These are phyloP conservation scores for Fusarium xylarioides DNA, from an alignment of 2,329 filamentous ascomycete genomes.

Conservation along the genomic window DNA sequence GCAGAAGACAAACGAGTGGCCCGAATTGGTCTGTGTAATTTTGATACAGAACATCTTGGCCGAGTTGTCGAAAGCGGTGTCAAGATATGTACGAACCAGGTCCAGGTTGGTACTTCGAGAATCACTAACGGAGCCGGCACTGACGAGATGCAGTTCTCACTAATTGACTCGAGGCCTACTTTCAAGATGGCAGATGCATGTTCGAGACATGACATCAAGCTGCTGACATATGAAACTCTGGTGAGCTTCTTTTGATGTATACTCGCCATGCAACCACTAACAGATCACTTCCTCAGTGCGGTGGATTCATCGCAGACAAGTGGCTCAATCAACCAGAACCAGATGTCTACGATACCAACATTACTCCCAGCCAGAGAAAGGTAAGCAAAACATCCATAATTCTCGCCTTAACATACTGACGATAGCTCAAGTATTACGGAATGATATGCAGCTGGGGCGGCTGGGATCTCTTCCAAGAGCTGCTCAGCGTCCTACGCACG, in stretches of 20 bases:
- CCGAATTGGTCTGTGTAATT: not conserved
- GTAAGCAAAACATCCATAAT: accelerated
- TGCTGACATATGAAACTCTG: not conserved
- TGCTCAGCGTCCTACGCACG: not conserved
- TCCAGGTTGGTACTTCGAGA: not conserved
- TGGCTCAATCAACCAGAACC: not conserved
- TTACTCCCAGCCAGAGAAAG: not conserved
- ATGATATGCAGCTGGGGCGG: not conserved
- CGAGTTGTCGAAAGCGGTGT: not conserved
- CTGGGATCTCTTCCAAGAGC: not conserved
- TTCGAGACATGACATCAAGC: not conserved
- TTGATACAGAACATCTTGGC: not conserved
- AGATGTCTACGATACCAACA: not conserved
- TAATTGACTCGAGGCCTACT: not conserved
- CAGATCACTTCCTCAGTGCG: not conserved
- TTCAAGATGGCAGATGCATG: not conserved
- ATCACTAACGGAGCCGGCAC: accelerated
- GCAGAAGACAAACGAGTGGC: not conserved
- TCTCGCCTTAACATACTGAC: accelerated
- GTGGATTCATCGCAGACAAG: not conserved
- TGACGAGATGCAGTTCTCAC: not conserved
- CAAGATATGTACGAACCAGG: not conserved
- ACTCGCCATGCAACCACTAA: not conserved
- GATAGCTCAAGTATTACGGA: not conserved
- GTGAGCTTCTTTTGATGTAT: not conserved